A percentile compares a stretch with the other conserved stretches of the same genome.
These are phyloP conservation scores for Sclerotinia minor DNA, from an alignment of 2,329 filamentous ascomycete species.

Conservation along the genomic window DNA sequence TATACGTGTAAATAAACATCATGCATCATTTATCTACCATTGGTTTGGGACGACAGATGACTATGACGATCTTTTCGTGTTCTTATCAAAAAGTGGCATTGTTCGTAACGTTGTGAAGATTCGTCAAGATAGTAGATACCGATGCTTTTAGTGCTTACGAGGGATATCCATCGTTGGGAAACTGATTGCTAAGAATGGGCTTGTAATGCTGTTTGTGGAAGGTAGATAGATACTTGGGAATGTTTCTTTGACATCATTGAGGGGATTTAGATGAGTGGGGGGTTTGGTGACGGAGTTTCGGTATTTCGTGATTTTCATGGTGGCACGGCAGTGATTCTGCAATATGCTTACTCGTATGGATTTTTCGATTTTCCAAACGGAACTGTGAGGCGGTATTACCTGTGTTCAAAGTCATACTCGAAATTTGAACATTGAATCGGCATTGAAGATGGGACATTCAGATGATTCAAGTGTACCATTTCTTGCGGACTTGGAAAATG, in stretches of 20 bases:
- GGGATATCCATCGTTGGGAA: no score
- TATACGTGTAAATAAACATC: background rate
- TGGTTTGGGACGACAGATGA: no score
- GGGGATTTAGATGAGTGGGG: background rate
- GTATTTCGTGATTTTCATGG: background rate
- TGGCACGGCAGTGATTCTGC: background rate
- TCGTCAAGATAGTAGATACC: background rate
- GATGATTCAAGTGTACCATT: slow-evolving; percentile 21
- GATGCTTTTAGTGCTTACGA: background rate
- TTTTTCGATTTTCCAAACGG: background rate
- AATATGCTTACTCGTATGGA: background rate
- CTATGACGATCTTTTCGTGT: background rate
- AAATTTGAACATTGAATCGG: background rate
- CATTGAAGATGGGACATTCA: background rate
- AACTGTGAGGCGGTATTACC: background rate
- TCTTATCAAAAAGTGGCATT: background rate
- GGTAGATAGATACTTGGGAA: background rate
- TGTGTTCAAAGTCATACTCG: background rate
- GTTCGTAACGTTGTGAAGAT: background rate
- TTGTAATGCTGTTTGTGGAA: background rate
- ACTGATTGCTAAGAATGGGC: background rate
- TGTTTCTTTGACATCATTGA: background rate
- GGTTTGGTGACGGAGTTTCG: background rate
- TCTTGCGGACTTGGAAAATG: background rate
- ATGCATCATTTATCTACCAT: background rate